A percentile compares a stretch with the other conserved stretches of the same genome.
These are phyloP conservation scores for Cruciata laevipes DNA, from an alignment of 257 asterid species.

Conservation along the genomic window DNA sequence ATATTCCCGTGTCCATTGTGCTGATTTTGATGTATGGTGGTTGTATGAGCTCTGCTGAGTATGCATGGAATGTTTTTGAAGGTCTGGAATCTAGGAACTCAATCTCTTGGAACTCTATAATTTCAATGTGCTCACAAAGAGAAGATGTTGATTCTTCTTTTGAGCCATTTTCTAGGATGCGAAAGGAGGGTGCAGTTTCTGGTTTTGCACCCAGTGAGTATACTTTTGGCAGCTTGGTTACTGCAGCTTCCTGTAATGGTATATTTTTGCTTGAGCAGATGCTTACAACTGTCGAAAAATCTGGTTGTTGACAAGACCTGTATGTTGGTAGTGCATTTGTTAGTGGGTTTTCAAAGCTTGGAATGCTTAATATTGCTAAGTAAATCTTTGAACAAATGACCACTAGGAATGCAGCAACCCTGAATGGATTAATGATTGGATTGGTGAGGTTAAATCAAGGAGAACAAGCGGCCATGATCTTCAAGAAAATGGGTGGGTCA, in stretches of 20 bases:
- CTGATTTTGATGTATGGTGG: constrained; percentile 84
- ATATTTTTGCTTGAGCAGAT: constrained; percentile 53
- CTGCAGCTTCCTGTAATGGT: constrained; percentile 41
- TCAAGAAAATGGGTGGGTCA: constrained; percentile 41
- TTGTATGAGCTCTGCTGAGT: constrained; percentile 36
- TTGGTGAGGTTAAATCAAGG: constrained; percentile 67
- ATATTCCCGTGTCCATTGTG: constrained; percentile 67
- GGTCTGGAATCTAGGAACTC: constrained; percentile 41
- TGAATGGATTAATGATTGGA: constrained; percentile 84
- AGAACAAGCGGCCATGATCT: constrained; percentile 58
- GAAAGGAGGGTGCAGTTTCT: constrained; percentile 36
- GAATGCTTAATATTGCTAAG: constrained; percentile 51
- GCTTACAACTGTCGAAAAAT: constrained; percentile 54
- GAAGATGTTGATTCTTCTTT: constrained; percentile 56
- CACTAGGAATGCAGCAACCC: constrained; percentile 62
- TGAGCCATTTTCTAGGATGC: constrained; percentile 57
- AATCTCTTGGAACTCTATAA: constrained; percentile 78
- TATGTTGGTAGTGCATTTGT: constrained; percentile 90
- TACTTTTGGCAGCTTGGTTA: constrained; percentile 74
- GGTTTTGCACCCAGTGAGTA: constrained; percentile 58
- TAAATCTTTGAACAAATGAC: constrained; percentile 61
- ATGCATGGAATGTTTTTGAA: constrained; percentile 54
- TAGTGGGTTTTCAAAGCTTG: constrained; percentile 55
- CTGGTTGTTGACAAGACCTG: constrained; percentile 65
- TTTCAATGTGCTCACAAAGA: constrained; percentile 73